Conservation (phyloP, 73 alveolate species). For the Blepharisma stoltei region DNA sequence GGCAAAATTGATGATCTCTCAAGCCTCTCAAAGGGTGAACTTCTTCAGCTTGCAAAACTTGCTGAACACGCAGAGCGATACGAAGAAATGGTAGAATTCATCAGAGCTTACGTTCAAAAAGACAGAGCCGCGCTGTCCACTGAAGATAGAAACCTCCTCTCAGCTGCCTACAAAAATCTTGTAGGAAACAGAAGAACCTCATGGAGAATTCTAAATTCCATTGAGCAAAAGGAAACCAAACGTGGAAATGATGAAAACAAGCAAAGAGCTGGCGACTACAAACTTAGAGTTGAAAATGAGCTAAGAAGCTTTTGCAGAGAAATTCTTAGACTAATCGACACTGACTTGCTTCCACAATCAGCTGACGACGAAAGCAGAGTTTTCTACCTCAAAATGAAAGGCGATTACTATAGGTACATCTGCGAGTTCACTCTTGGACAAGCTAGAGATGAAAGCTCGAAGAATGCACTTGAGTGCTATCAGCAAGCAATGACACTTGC, state of each 20-base stretch:
- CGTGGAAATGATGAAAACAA: constrained; percentile 46
- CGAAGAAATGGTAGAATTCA: constrained; percentile 79
- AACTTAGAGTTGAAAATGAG: constrained; percentile 55
- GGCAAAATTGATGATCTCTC: too few species aligned
- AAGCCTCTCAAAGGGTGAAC: too few species aligned
- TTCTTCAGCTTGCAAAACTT: constrained; percentile 55
- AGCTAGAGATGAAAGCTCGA: constrained; percentile 43
- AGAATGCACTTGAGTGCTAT: constrained; percentile 64
- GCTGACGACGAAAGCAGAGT: constrained; percentile 66
- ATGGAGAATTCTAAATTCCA: constrained; percentile 65
- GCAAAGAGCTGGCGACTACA: constrained; percentile 46
- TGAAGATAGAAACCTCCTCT: constrained; percentile 72
- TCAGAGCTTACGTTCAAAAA: constrained; percentile 60
- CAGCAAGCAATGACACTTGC: constrained; percentile 51
- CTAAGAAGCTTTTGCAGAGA: constrained; percentile 50
- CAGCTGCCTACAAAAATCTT: constrained; percentile 77
- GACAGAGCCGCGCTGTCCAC: constrained; percentile 55
- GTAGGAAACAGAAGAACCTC: constrained; percentile 65
- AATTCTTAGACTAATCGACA: constrained; percentile 45
- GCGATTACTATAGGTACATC: constrained; percentile 70
- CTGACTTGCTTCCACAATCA: constrained; percentile 40
- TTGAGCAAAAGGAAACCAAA: constrained; percentile 59
- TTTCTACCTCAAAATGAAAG: constrained; percentile 81
- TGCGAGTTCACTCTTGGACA: constrained; percentile 59
- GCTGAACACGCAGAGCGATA: constrained; percentile 79